These are phyloP conservation scores for Eimeria falciformis DNA, from an alignment of 169 alveolate genomes.

Conservation along the genomic window DNA sequence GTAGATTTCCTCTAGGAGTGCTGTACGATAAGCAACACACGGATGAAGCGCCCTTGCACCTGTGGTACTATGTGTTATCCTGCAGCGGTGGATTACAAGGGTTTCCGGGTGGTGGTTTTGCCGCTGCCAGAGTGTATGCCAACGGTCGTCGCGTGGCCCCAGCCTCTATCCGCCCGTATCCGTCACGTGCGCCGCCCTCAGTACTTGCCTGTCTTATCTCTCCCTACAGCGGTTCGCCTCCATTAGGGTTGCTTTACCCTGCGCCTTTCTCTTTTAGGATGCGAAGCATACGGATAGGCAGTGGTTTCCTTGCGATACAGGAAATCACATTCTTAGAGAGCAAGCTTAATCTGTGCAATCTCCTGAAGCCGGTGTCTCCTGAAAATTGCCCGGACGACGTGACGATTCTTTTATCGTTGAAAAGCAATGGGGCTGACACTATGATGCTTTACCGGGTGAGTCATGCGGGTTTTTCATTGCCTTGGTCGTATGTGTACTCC, in stretches of 20 bases:
- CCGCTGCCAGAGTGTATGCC: slow-evolving; percentile 71
- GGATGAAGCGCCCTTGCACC: no score
- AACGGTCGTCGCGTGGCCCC: slow-evolving; percentile 72
- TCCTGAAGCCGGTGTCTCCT: slow-evolving; percentile 60
- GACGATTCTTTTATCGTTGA: slow-evolving; percentile 69
- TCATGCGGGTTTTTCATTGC: neutral
- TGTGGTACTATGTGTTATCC: neutral
- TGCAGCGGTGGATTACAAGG: slow-evolving; percentile 76
- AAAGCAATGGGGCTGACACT: slow-evolving; percentile 61
- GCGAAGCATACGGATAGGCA: no score
- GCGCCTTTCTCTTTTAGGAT: no score
- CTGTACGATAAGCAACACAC: neutral
- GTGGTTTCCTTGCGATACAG: neutral
- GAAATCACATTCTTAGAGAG: slow-evolving; percentile 66
- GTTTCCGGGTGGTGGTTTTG: slow-evolving; percentile 72
- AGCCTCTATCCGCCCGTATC: slow-evolving; percentile 69
- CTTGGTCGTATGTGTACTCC: neutral
- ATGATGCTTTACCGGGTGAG: slow-evolving; percentile 75
- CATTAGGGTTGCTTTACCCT: no score
- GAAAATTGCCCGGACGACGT: neutral
- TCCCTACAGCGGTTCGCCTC: no score
- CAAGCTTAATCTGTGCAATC: slow-evolving; percentile 51
- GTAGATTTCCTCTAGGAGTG: neutral
- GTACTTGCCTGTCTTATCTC: neutral
- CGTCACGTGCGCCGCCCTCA: slow-evolving; percentile 40